Conservation (phyloP, 2,329 filamentous ascomycete genomes). For the Aspergillus clavatus region DNA sequence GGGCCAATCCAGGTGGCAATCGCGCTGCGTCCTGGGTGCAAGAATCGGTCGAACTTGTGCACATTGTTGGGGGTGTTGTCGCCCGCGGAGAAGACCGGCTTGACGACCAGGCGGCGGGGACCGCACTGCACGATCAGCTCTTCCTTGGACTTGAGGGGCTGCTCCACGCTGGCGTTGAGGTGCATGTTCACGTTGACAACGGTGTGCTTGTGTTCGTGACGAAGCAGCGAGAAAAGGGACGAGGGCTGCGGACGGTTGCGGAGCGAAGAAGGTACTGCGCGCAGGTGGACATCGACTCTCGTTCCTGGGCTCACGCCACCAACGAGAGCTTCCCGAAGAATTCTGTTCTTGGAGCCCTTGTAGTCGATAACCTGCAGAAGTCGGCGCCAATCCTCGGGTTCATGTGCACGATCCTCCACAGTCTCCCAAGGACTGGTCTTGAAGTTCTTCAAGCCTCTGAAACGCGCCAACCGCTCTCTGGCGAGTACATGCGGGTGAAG, state of each 20-base stretch:
- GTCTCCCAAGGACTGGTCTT: conserved; percentile 84
- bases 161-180: conserved; percentile 68
- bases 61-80: conserved; percentile 93
- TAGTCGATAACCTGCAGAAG: conserved; percentile 87
- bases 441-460: conserved; percentile 87
- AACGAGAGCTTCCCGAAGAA: conserved; percentile 75
- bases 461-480: conserved; percentile 76
- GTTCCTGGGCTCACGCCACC: conserved; percentile 82
- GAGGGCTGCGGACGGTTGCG: conserved; percentile 55
- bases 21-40: conserved; percentile 85
- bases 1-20: conserved; percentile 88
- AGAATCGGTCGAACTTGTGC: conserved; percentile 89
- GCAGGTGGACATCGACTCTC: conserved; percentile 73
- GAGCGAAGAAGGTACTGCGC: conserved; percentile 52
- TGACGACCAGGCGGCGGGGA: conserved; percentile 77
- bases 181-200: conserved; percentile 86
- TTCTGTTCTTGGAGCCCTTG: conserved; percentile 71
- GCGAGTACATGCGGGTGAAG: conserved; percentile 82
- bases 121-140: conserved; percentile 89
- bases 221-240: conserved; percentile 77
- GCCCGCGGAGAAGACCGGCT: conserved; percentile 83
- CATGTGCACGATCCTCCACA: conserved; percentile 76
- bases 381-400: conserved; percentile 85
- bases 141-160: conserved; percentile 83
- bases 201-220: conserved; percentile 92